These are phyloP conservation scores for Hygrophoropsis aurantiaca DNA, from an alignment of 768 basidiomycete genomes.

Conservation along the genomic window DNA sequence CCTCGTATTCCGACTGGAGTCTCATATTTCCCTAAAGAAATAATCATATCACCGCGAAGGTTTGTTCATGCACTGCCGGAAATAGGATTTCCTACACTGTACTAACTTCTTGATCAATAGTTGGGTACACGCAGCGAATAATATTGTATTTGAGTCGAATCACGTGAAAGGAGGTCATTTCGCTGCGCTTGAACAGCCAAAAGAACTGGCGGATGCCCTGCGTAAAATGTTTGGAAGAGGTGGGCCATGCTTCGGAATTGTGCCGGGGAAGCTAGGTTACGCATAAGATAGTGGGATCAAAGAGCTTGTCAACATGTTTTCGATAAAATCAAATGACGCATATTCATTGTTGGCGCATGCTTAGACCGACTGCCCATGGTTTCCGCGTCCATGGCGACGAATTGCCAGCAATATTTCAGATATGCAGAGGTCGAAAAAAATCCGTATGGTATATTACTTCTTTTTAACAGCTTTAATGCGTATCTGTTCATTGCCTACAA, in stretches of 20 bases:
- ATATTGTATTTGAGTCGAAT: slow-evolving; percentile 46
- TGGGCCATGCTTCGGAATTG: slow-evolving; percentile 48
- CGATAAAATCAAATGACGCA: too few relatives aligned
- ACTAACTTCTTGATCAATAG: slow-evolving; percentile 25
- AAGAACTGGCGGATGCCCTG: slow-evolving; percentile 47
- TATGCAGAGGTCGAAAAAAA: too few relatives aligned
- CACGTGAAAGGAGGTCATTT: slow-evolving; percentile 61
- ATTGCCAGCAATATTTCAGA: too few relatives aligned
- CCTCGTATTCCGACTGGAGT: slow-evolving; percentile 43
- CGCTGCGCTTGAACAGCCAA: slow-evolving; percentile 51
- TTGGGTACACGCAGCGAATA: slow-evolving; percentile 39
- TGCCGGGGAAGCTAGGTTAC: slow-evolving; percentile 46
- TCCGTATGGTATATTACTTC: slow-evolving; percentile 59
- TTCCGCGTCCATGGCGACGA: too few relatives aligned
- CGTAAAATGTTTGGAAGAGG: slow-evolving; percentile 56
- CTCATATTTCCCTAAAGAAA: slow-evolving; percentile 54
- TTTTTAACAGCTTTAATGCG: slow-evolving; percentile 92
- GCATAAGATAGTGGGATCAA: too few relatives aligned
- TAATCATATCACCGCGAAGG: slow-evolving; percentile 34
- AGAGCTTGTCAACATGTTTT: too few relatives aligned
- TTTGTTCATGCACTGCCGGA: too few relatives aligned
- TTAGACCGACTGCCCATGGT: too few relatives aligned
- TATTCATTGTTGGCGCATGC: too few relatives aligned
- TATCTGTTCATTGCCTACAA: slow-evolving; percentile 90
- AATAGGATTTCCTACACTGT: too few relatives aligned